phyloP scores from a whole-genome alignment of 169 alveolate species.

The Toxoplasma gondii region DNA sequence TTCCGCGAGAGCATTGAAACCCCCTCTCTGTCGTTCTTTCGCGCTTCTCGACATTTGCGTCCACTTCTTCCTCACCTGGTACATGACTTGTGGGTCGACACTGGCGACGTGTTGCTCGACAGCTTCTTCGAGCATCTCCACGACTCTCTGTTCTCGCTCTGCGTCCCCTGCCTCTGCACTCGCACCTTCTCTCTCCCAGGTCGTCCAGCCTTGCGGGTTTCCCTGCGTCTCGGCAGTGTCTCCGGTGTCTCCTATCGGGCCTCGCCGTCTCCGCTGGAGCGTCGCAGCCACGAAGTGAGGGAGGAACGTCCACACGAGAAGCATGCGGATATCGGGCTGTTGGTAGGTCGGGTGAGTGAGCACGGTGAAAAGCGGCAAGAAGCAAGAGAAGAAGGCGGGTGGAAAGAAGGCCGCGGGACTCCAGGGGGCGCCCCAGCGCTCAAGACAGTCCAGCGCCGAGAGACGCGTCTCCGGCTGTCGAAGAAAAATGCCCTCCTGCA shows the following conservation, averaged over 20 bases:
- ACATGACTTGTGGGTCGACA: conserved; percentile 5
- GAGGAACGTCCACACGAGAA: conserved; percentile 51
- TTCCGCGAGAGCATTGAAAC: no score
- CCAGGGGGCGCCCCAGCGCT: conserved; percentile 41
- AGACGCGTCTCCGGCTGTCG: conserved; percentile 41
- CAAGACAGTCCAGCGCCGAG: conserved; percentile 51
- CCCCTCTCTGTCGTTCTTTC: no score
- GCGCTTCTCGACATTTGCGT: no score
- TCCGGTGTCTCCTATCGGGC: conserved; percentile 23
- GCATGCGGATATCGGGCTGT: conserved; percentile 65
- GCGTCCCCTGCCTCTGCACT: not conserved
- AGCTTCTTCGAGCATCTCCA: not conserved
- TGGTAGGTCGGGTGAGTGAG: conserved; percentile 69
- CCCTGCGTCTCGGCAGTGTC: not conserved
- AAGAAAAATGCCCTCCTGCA: conserved; percentile 44
- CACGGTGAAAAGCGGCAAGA: conserved; percentile 60
- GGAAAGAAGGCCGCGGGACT: conserved; percentile 47
- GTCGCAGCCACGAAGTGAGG: conserved; percentile 42
- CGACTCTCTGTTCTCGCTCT: not conserved
- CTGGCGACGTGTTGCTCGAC: not conserved
- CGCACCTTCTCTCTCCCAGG: not conserved
- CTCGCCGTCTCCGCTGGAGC: conserved; percentile 25
- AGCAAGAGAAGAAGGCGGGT: conserved; percentile 39
- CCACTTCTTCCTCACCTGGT: conserved; percentile 19
- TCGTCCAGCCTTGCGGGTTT: not conserved